A percentile compares a stretch with the other conserved stretches of the same genome.
Evolutionary conservation across 2,329 filamentous ascomycete species (phyloP).

Genomic region (Curvularia sp.): DNA sequence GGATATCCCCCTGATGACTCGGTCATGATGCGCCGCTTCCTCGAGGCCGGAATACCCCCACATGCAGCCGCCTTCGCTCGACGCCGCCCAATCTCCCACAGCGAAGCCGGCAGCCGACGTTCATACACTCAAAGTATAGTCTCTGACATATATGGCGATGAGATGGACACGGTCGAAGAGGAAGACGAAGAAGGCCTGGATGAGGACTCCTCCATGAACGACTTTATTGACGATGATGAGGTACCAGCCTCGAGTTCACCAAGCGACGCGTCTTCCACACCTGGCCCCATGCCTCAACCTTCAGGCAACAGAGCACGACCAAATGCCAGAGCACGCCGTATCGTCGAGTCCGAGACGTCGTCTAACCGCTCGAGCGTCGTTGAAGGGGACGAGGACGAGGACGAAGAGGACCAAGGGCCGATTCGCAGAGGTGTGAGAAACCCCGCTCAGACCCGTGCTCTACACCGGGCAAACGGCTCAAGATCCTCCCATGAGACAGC

Average conservation of each 20-base stretch:
- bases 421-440: slow-evolving; percentile 45
- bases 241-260: slow-evolving; percentile 32
- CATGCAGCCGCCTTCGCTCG: slow-evolving; percentile 29
- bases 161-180: slow-evolving; percentile 53
- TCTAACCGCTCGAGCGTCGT: slow-evolving; percentile 46
- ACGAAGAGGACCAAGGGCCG: slow-evolving; percentile 48
- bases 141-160: slow-evolving; percentile 50
- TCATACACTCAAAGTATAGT: slow-evolving; percentile 52
- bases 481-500: slow-evolving; percentile 39
- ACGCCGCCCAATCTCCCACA: slow-evolving; percentile 50
- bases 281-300: slow-evolving; percentile 41
- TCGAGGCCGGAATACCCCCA: slow-evolving; percentile 37
- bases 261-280: slow-evolving; percentile 39
- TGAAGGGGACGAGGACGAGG: slow-evolving; percentile 45
- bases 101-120: slow-evolving; percentile 51
- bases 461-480: slow-evolving; percentile 47
- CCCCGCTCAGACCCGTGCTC: slow-evolving; percentile 36
- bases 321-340: slow-evolving; percentile 41
- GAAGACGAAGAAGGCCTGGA: slow-evolving; percentile 52
- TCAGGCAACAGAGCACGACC: slow-evolving; percentile 28
- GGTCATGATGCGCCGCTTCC: slow-evolving; percentile 47
- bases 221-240: slow-evolving; percentile 51
- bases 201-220: slow-evolving; percentile 52
- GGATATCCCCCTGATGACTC: slow-evolving; percentile 38
- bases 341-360: slow-evolving; percentile 51